These are phyloP conservation scores for Pelargonium australe DNA, from an alignment of 441 rosid species.

Conservation along the genomic window DNA sequence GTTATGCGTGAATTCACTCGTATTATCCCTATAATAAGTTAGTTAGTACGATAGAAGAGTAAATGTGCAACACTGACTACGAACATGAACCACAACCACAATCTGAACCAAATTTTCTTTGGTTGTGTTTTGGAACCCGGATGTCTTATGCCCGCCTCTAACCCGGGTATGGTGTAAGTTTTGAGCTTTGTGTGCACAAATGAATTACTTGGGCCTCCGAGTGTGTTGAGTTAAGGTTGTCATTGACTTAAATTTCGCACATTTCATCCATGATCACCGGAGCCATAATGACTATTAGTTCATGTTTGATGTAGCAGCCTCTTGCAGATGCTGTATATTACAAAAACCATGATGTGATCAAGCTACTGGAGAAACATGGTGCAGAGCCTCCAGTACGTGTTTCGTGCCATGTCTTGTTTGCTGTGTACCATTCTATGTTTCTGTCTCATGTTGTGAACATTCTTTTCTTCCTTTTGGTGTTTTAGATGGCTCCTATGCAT, in stretches of 20 bases:
- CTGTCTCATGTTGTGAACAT: background rate
- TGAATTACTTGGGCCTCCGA: no score
- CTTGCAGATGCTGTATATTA: conserved; percentile 70
- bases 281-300: no score
- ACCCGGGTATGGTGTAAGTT: no score
- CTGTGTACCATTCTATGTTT: conserved; percentile 1
- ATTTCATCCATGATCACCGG: no score
- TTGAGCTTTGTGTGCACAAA: no score
- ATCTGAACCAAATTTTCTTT: no score
- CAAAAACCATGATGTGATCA: conserved; percentile 59
- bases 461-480: background rate
- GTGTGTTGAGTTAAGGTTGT: no score
- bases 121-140: no score
- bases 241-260: no score
- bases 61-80: background rate
- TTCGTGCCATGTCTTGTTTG: background rate
- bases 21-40: background rate
- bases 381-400: conserved; percentile 50
- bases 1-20: background rate
- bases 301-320: conserved; percentile 37
- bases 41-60: background rate
- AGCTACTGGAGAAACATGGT: conserved; percentile 63
- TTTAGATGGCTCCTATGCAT: conserved; percentile 65
- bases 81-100: no score
- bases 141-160: no score